Percentiles rank a stretch among this genome's conserved stretches.
phyloP scores from a whole-genome alignment of 129 eudicot species.

The Flaveria trinervia region DNA sequence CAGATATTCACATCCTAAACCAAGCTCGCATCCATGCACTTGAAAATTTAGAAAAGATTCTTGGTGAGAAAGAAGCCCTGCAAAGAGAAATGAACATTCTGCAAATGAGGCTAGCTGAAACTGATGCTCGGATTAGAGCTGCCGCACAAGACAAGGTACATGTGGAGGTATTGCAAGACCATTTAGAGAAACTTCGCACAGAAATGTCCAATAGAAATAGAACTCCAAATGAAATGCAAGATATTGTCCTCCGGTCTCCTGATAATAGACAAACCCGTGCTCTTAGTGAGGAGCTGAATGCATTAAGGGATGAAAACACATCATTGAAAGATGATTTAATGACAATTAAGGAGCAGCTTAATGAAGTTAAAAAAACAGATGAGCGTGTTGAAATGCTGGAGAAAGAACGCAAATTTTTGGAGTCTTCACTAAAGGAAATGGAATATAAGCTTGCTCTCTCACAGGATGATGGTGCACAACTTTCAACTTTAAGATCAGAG shows the following conservation, averaged over 20 bases:
- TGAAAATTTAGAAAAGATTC: slow-evolving; percentile 68
- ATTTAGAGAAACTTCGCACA: slow-evolving; percentile 59
- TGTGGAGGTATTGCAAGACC: slow-evolving; percentile 74
- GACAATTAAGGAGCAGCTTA: slow-evolving; percentile 62
- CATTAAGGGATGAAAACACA: slow-evolving; percentile 63
- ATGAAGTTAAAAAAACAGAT: slow-evolving; percentile 61
- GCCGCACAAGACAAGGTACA: slow-evolving; percentile 88
- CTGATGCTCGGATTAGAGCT: slow-evolving; percentile 84
- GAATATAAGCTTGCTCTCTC: slow-evolving; percentile 65
- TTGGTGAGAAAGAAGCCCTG: slow-evolving; percentile 76
- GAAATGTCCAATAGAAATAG: slow-evolving; percentile 60
- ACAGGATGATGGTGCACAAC: slow-evolving; percentile 65
- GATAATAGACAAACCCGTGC: slow-evolving; percentile 32
- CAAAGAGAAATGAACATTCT: slow-evolving; percentile 72
- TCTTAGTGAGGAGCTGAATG: slow-evolving; percentile 61
- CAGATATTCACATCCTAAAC: slow-evolving; percentile 86
- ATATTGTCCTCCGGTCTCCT: slow-evolving; percentile 40
- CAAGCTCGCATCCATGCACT: slow-evolving; percentile 86
- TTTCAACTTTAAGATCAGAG: slow-evolving; percentile 67
- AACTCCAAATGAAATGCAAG: slow-evolving; percentile 19
- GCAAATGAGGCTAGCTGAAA: slow-evolving; percentile 85
- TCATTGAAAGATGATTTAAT: slow-evolving; percentile 69
- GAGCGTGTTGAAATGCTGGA: slow-evolving; percentile 69
- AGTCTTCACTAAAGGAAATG: slow-evolving; percentile 70
- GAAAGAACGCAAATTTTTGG: slow-evolving; percentile 55